phyloP scores from a whole-genome alignment of 164 flowering plant genomes.

The Aristolochia fimbriata region DNA sequence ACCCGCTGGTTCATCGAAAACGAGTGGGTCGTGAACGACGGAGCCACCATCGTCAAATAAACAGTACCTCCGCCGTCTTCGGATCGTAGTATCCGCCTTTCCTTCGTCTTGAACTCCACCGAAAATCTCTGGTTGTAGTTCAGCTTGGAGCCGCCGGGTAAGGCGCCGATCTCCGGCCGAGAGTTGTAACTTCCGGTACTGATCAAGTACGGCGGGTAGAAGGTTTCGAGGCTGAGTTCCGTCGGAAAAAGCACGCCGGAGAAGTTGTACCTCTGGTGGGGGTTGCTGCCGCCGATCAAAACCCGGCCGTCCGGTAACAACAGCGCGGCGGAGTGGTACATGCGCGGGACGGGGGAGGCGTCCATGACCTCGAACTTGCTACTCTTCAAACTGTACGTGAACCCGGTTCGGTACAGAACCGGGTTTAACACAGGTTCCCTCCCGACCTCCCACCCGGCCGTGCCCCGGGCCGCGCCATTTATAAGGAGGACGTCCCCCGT shows the following conservation, averaged over 20 bases:
- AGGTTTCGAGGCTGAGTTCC: constrained; percentile 27
- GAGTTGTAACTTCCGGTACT: neutral
- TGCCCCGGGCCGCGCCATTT: constrained; percentile 42
- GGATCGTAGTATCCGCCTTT: too few species aligned
- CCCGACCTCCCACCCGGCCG: constrained; percentile 37
- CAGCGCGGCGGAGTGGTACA: constrained; percentile 37
- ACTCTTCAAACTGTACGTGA: too few species aligned
- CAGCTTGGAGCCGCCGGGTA: constrained; percentile 6
- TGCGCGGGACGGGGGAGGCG: constrained; percentile 22
- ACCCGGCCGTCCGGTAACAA: constrained; percentile 26
- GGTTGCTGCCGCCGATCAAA: constrained; percentile 33
- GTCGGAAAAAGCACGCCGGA: constrained; percentile 19
- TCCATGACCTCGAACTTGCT: constrained; percentile 21
- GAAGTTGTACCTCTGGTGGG: constrained; percentile 21
- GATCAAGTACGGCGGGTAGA: constrained; percentile 31
- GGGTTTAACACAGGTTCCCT: constrained; percentile 34
- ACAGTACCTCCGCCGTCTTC: too few species aligned
- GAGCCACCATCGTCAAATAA: constrained; percentile 50
- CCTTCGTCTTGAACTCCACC: constrained; percentile 4
- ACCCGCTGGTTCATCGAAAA: constrained; percentile 46
- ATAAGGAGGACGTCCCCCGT: constrained; percentile 39
- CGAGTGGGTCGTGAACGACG: constrained; percentile 54
- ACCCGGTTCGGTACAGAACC: constrained; percentile 25
- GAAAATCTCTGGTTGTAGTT: constrained; percentile 14
- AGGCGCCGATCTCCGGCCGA: constrained; percentile 12